Conservation (phyloP, 345 rosid species). For the Euphorbia pulcherrima region DNA sequence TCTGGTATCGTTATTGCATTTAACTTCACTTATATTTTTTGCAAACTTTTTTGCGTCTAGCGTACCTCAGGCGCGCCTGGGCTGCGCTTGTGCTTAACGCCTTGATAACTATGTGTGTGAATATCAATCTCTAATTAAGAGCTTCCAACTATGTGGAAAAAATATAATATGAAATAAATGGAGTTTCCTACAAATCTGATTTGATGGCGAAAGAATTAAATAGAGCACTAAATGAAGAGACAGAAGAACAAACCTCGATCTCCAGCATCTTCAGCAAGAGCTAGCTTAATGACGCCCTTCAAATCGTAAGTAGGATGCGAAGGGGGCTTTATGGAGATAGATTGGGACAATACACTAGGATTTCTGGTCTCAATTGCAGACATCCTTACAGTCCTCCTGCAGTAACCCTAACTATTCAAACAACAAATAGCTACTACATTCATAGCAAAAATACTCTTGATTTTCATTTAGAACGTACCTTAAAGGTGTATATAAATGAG, state of each 20-base stretch:
- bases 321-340: conserved; percentile 74
- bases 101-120: conserved; percentile 6
- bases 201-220: neutral
- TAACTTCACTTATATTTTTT: no score
- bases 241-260: conserved; percentile 50
- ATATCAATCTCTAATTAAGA: neutral
- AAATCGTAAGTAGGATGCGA: conserved; percentile 87
- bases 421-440: neutral
- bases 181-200: neutral
- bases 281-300: conserved; percentile 60
- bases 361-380: conserved; percentile 24
- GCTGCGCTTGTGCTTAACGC: no score
- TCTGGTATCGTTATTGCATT: no score
- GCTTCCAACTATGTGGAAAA: neutral
- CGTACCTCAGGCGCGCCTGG: no score
- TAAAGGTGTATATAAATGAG: conserved; percentile 31
- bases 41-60: no score
- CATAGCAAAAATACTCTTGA: neutral
- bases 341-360: conserved; percentile 29
- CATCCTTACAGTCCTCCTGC: conserved; percentile 22
- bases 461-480: conserved; percentile 31
- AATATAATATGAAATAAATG: neutral
- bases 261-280: conserved; percentile 90
- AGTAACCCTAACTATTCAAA: neutral
- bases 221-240: neutral